phyloP scores from a whole-genome alignment of 2,329 filamentous ascomycete genomes.

The Aspergillus fumigatus region DNA sequence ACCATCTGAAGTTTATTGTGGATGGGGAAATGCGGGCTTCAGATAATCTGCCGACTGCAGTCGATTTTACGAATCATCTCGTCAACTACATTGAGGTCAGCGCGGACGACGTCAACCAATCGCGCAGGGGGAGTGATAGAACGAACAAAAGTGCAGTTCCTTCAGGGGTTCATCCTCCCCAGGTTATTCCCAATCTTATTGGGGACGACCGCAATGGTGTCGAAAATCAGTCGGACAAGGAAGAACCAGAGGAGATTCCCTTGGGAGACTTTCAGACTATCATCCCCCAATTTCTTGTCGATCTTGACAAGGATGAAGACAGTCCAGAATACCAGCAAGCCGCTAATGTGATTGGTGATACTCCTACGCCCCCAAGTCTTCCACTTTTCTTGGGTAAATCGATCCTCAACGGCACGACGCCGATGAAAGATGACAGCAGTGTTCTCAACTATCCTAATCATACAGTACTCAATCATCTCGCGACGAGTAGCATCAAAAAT shows the following conservation, averaged over 20 bases:
- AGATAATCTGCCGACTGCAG: constrained; percentile 81
- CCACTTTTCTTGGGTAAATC: constrained; percentile 91
- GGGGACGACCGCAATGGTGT: constrained; percentile 29
- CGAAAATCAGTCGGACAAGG: constrained; percentile 43
- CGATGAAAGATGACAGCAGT: constrained; percentile 97
- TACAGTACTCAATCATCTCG: constrained; percentile 91
- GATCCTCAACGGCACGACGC: constrained; percentile 83
- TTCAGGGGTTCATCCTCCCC: constrained; percentile 40
- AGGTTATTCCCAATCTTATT: constrained; percentile 37
- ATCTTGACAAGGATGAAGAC: constrained; percentile 80
- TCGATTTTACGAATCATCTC: constrained; percentile 95
- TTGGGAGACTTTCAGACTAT: constrained; percentile 62
- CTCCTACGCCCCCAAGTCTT: constrained; percentile 77
- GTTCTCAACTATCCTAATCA: constrained; percentile 96
- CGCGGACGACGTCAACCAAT: constrained; percentile 59
- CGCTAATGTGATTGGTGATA: constrained; percentile 67
- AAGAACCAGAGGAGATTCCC: constrained; percentile 52
- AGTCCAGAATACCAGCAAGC: constrained; percentile 69
- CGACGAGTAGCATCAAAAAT: constrained; percentile 97
- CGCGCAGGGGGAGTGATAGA: constrained; percentile 33
- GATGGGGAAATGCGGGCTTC: constrained; percentile 91
- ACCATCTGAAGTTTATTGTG: constrained; percentile 94
- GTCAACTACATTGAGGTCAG: constrained; percentile 98
- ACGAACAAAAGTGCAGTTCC: constrained; percentile 31
- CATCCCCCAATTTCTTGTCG: constrained; percentile 79